Conservation (phyloP, 2,329 filamentous ascomycete genomes). For the Balansia obtecta region DNA sequence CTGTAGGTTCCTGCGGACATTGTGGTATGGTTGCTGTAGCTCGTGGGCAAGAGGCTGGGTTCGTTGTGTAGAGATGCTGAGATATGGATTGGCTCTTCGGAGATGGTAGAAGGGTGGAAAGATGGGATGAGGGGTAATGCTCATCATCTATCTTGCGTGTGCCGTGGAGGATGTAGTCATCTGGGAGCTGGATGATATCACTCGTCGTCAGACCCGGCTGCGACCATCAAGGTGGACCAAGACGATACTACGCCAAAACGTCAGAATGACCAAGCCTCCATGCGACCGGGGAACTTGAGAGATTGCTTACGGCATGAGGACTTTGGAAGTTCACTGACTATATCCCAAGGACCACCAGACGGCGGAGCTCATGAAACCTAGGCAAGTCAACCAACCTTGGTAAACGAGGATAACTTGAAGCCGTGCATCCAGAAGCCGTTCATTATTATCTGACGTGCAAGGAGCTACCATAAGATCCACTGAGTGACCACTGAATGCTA, state of each 20-base stretch:
- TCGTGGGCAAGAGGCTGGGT: too few species aligned
- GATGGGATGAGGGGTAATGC: neutral
- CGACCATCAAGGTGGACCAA: neutral
- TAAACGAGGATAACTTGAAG: too few species aligned
- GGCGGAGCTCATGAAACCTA: too few species aligned
- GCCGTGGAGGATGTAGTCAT: neutral
- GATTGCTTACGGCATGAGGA: neutral
- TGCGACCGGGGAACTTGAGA: neutral
- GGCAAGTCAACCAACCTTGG: too few species aligned
- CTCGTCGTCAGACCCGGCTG: neutral
- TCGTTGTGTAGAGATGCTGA: neutral
- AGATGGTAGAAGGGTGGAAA: constrained; percentile 1
- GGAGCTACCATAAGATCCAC: too few species aligned
- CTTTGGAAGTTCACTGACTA: too few species aligned
- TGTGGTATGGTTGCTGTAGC: neutral
- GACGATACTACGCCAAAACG: neutral
- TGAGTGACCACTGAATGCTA: too few species aligned
- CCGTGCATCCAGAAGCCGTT: too few species aligned
- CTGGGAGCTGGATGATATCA: constrained; percentile 1
- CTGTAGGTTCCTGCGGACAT: constrained; percentile 37
- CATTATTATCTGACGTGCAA: too few species aligned
- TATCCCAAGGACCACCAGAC: too few species aligned
- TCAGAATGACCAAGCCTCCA: neutral
- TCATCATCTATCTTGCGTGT: neutral
- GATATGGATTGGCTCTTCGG: neutral